A percentile compares a stretch with the other conserved stretches of the same genome.
Conservation (phyloP, 2,329 filamentous ascomycete genomes). For the Diaporthe vaccinii region DNA sequence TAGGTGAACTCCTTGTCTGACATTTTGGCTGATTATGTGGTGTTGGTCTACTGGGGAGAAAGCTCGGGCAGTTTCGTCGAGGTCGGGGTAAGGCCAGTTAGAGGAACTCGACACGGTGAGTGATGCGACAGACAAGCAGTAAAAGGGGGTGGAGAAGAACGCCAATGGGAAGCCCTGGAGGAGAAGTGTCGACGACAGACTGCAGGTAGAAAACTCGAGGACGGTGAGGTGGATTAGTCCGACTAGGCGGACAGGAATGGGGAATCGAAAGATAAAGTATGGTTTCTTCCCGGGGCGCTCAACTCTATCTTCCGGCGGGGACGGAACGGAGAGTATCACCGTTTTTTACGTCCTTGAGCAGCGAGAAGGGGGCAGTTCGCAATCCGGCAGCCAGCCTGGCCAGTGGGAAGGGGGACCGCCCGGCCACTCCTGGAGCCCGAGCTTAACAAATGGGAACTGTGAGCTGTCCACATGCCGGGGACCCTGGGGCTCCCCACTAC, state of each 20-base stretch:
- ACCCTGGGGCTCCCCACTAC: slow-evolving; percentile 17
- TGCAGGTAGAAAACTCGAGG: slow-evolving; percentile 6
- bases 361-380: slow-evolving; percentile 14
- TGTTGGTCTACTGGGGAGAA: slow-evolving; percentile 34
- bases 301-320: slow-evolving; percentile 26
- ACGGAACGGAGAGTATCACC: slow-evolving; percentile 26
- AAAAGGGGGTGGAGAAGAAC: slow-evolving; percentile 16
- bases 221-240: slow-evolving; percentile 22
- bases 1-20: slow-evolving; percentile 73
- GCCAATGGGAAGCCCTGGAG: slow-evolving; percentile 18
- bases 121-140: slow-evolving; percentile 17
- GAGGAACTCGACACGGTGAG: slow-evolving; percentile 17
- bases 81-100: neutral
- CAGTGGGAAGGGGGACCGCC: slow-evolving; percentile 11
- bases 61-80: slow-evolving; percentile 15
- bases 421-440: slow-evolving; percentile 5
- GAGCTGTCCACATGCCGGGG: slow-evolving; percentile 14
- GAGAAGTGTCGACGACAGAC: neutral
- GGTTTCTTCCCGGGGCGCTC: slow-evolving; percentile 2
- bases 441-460: slow-evolving; percentile 32
- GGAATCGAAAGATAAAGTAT: slow-evolving; percentile 38
- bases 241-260: slow-evolving; percentile 7
- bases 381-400: slow-evolving; percentile 7
- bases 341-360: slow-evolving; percentile 13
- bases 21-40: slow-evolving; percentile 52